Base-by-base conservation (phyloP, 257 asterid genomes). In the Lantana camara region DNA sequence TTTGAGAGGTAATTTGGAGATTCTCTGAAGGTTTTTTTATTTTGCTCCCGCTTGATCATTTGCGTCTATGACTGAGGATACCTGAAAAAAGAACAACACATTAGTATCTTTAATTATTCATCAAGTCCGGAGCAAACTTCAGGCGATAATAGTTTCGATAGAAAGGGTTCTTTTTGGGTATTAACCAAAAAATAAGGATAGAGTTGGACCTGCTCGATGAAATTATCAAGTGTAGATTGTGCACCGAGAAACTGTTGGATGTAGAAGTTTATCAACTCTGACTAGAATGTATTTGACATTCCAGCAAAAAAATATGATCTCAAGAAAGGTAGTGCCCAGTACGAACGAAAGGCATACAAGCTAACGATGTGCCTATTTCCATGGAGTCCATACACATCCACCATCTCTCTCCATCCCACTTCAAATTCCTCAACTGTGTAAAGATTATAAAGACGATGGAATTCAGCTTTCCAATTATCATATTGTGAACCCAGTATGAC, bases 401-500 rank as follows among this genome's bases (percentile, higher is more conserved):
- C 76, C 90, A 83, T 83, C 71, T 78, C 82, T 60, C 79, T 73
- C 90, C 90, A 83, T 68, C 84, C 78, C 41, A 68, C 66, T 76
- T 80, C 87, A 71, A 77, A 83, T 64, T 83, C 90, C 49, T 80
- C 85, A n/a, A 66, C 71, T 16, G 76, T 46, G 57, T 73, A 59
- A 29, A 78, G 71, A 71, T 83, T 75, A 76, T 78, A 78, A 49
- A 83, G 85, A 37, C 76, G 83, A 14, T 71, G 80, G 44, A 83
- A 80, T 48, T 78, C 87, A 52, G 80, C 69, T 58, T 80, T 78
- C 90, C 86, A 83, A 47, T 66, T 71, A 46, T 83, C 83, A 11
- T 80, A 83, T 20, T 73, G 84, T 1, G 78, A 71, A 27, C 80
- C 87, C 34, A 84, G 83, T 15, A 68, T 38, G 27, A 64, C 73